Evolutionary conservation across 225 moss, liverwort and hornwort species (phyloP).

Genomic region (Rhytidiadelphus loreus): DNA sequence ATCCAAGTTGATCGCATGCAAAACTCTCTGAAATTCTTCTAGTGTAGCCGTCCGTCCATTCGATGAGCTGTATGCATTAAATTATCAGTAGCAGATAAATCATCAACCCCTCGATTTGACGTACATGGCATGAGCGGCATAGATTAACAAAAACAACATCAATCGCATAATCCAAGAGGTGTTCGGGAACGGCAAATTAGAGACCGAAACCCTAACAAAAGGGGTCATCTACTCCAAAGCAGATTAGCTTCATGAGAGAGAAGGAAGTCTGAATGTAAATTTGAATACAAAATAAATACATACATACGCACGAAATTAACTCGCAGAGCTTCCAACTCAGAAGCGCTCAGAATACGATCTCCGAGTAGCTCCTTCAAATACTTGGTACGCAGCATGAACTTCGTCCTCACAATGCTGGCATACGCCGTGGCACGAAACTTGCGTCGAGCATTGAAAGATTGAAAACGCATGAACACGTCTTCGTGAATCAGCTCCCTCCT

Average conservation of each 20-base stretch:
- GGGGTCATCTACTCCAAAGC: not conserved
- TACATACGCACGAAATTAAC: conserved; percentile 57
- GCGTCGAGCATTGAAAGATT: conserved; percentile 66
- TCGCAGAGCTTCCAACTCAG: conserved; percentile 57
- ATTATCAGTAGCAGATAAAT: not conserved
- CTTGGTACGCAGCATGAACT: conserved; percentile 63
- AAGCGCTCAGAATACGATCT: conserved; percentile 21
- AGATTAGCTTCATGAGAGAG: not conserved
- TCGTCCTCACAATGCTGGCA: conserved; percentile 76
- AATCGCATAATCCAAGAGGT: not conserved
- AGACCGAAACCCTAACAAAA: not conserved
- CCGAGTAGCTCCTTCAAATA: conserved; percentile 74
- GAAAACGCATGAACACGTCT: conserved; percentile 57
- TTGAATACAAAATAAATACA: conserved; percentile 1
- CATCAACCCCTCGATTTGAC: not conserved
- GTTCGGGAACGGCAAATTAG: not conserved
- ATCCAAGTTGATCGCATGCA: conserved; percentile 50
- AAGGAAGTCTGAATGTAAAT: not conserved
- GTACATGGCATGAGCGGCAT: not conserved
- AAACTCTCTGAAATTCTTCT: conserved; percentile 61
- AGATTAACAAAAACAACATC: not conserved
- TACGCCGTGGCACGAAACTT: conserved; percentile 85
- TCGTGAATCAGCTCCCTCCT: conserved; percentile 43
- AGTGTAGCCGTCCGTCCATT: conserved; percentile 55
- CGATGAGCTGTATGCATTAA: conserved; percentile 36